Base-by-base conservation (phyloP, 352 stramenopile species). In the Pythium aphanidermatum region DNA sequence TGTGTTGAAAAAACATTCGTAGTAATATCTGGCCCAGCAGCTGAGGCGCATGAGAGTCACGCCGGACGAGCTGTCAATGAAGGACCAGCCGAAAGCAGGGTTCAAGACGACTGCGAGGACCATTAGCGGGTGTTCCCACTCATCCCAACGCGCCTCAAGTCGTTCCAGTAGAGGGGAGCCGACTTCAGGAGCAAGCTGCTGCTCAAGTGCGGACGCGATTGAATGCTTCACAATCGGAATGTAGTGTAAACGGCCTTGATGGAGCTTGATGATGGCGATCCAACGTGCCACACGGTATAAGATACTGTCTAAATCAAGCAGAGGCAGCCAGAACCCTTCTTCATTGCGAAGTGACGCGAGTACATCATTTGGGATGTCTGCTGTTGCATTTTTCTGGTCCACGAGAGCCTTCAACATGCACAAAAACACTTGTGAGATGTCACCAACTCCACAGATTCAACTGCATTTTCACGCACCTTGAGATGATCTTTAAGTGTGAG, bases 21-120 rank as follows among this genome's bases (percentile, higher is more conserved):
- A 61, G 33, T 61, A 61, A 46, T 61, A 61, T 13, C 52, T 38
- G 13, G 52, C 52, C 52, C 52, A 61, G 40, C 52, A 61, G 19
- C 38, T 46, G 17, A 61, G 26, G 2, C 52, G 52, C 46, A 55
- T 61, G 12, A 61, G 32, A 20, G 52, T 61, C 25, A 43, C 52
- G 23, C 45, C 44, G 13, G 43, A 60, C 23, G 52, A 34, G n/a
- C 8, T 43, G 33, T 61, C 40, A 24, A 61, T 51, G 27, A 30
- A 37, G 0, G 38, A 31, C 52, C 52, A 61, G 3, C 52, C 52
- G 37, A 55, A 55, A 3, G 52, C 52, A 27, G 52, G 52, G 29
- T 61, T 61, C 16, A 61, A 24, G 2, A 50, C 45, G 10, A 55
- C 52, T 4, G 46, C n/a, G 13, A 61, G 45, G 8, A 61, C 27